A percentile compares a stretch with the other conserved stretches of the same genome.
These are phyloP conservation scores for Waltergamsia citrina DNA, from an alignment of 2,329 filamentous ascomycete genomes.

Conservation along the genomic window DNA sequence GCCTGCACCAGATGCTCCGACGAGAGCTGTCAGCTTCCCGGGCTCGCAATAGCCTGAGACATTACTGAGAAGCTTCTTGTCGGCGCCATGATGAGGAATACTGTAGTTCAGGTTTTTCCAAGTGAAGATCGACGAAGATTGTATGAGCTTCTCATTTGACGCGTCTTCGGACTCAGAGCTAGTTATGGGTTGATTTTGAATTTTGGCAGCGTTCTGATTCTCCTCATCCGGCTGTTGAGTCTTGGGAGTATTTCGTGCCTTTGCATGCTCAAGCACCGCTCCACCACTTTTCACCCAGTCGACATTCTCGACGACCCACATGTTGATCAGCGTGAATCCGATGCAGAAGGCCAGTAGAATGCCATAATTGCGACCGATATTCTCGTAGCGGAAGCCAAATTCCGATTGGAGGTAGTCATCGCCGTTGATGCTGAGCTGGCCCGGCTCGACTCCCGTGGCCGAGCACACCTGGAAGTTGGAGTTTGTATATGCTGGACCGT, in stretches of 20 bases:
- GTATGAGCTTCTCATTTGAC: constrained; percentile 36
- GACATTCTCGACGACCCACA: too few relatives aligned
- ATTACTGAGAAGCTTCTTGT: constrained; percentile 65
- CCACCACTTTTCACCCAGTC: too few relatives aligned
- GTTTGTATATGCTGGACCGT: constrained; percentile 35
- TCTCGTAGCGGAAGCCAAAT: constrained; percentile 35
- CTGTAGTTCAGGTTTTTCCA: constrained; percentile 67
- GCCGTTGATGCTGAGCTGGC: constrained; percentile 39
- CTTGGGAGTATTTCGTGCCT: too few relatives aligned
- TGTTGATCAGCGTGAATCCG: too few relatives aligned
- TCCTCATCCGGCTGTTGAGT: too few relatives aligned
- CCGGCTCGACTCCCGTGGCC: constrained; percentile 46
- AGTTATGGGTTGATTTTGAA: too few relatives aligned
- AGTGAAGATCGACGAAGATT: constrained; percentile 61
- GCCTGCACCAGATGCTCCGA: constrained; percentile 46
- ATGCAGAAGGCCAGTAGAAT: constrained; percentile 56
- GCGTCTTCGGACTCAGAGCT: too few relatives aligned
- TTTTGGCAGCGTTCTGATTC: too few relatives aligned
- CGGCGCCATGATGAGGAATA: constrained; percentile 48
- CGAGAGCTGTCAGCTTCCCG: constrained; percentile 73
- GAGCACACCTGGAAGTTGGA: constrained; percentile 39
- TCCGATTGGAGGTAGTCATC: constrained; percentile 49
- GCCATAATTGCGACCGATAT: constrained; percentile 52
- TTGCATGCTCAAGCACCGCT: too few relatives aligned
- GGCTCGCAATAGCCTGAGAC: constrained; percentile 87